phyloP scores from a whole-genome alignment of 2,329 filamentous ascomycete species.

The Alternaria longipes region DNA sequence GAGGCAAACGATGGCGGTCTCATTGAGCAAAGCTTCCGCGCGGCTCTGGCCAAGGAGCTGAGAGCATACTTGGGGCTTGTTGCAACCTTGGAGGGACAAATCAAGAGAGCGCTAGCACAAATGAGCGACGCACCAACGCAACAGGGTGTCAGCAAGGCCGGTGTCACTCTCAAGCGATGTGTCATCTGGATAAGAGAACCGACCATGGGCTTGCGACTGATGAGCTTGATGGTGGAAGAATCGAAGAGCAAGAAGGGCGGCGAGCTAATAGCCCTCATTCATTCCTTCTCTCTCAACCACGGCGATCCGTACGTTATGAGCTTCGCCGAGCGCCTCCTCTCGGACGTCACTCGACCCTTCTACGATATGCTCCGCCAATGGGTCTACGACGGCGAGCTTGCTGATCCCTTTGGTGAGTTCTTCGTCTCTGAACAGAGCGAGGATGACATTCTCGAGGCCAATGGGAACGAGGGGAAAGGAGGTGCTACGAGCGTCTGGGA shows the following conservation, averaged over 20 bases:
- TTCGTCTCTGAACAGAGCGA: constrained; percentile 87
- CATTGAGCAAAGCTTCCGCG: constrained; percentile 89
- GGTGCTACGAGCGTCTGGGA: constrained; percentile 94
- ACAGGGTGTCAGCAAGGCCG: constrained; percentile 80
- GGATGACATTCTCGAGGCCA: constrained; percentile 53
- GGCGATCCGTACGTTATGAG: constrained; percentile 93
- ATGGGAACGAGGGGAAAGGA: constrained; percentile 53
- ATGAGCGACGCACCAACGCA: constrained; percentile 74
- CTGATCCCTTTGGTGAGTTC: constrained; percentile 95
- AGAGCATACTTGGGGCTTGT: constrained; percentile 90
- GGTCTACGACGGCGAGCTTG: constrained; percentile 98
- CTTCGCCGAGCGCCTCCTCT: constrained; percentile 88
- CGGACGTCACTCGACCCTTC: constrained; percentile 89
- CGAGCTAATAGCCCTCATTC: constrained; percentile 91
- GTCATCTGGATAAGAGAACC: constrained; percentile 98
- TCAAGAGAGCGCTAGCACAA: constrained; percentile 79
- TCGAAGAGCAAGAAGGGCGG: constrained; percentile 85
- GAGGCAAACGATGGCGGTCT: constrained; percentile 82
- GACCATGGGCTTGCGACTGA: constrained; percentile 90
- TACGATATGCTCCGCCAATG: constrained; percentile 95
- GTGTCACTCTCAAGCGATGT: constrained; percentile 93
- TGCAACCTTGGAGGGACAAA: constrained; percentile 91
- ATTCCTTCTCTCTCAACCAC: constrained; percentile 90
- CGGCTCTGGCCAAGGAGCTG: constrained; percentile 84
- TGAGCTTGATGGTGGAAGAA: constrained; percentile 94